These are phyloP conservation scores for Candida hungchunana DNA, from an alignment of 805 yeast species.

Conservation along the genomic window DNA sequence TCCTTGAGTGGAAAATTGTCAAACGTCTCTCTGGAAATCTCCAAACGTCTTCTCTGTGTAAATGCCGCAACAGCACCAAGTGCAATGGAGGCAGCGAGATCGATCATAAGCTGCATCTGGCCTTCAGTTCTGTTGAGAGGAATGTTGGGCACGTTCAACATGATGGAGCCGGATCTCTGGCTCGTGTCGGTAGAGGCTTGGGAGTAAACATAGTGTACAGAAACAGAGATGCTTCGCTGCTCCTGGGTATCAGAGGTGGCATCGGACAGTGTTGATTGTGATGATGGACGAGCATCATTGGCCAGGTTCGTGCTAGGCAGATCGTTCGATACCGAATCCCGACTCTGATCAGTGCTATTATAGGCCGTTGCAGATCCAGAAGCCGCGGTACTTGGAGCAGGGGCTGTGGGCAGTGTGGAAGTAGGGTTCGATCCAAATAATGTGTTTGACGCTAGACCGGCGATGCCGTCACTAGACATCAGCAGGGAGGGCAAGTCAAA, in stretches of 20 bases:
- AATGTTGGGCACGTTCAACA: constrained; percentile 64
- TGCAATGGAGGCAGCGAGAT: constrained; percentile 68
- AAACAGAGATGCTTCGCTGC: constrained; percentile 34
- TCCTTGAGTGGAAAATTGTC: constrained; percentile 41
- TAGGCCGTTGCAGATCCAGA: too few species aligned
- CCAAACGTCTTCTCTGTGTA: constrained; percentile 35
- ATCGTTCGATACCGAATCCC: too few species aligned
- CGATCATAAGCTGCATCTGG: constrained; percentile 50
- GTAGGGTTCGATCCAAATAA: too few species aligned
- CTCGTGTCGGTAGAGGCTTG: constrained; percentile 6
- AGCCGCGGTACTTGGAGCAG: constrained; percentile 3
- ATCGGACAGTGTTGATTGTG: neutral
- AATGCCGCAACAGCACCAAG: constrained; percentile 55
- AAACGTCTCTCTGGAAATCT: constrained; percentile 48
- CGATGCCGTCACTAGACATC: neutral
- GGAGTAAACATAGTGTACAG: constrained; percentile 36
- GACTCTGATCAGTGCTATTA: too few species aligned
- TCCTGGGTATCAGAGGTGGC: neutral
- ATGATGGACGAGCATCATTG: too few species aligned
- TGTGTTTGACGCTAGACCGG: neutral
- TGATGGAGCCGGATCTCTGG: constrained; percentile 43
- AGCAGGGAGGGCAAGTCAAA: constrained; percentile 14
- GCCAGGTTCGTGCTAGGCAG: too few species aligned
- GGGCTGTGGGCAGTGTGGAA: constrained; percentile 3
- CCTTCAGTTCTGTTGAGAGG: constrained; percentile 56